Conservation (phyloP, 164 flowering plant species). For the Litsea cubeba region DNA sequence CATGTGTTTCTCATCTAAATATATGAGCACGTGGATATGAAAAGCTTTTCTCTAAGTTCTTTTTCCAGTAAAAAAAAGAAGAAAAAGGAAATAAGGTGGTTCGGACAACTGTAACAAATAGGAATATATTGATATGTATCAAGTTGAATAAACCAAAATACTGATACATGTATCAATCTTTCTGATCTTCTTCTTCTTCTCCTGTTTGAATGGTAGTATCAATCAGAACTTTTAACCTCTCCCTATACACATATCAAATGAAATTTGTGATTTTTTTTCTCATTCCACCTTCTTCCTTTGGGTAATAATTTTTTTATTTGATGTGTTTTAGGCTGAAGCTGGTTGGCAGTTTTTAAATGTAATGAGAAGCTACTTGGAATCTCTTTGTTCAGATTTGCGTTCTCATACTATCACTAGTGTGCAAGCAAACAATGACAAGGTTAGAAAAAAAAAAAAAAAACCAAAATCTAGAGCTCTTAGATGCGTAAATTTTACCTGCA, state of each 20-base stretch:
- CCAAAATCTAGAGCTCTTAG: not conserved
- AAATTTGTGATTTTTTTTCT: too few relatives aligned
- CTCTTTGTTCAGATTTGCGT: slow-evolving; percentile 76
- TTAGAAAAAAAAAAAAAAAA: slow-evolving; percentile 17
- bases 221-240: too few relatives aligned
- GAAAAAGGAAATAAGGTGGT: too few relatives aligned
- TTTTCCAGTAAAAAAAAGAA: too few relatives aligned
- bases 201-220: too few relatives aligned
- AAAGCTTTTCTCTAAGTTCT: too few relatives aligned
- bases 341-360: slow-evolving; percentile 60
- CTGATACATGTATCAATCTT: not conserved
- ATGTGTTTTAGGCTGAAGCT: slow-evolving; percentile 59
- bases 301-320: not conserved
- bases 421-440: slow-evolving; percentile 84
- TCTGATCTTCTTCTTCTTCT: not conserved
- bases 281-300: not conserved
- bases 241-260: too few relatives aligned
- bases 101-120: too few relatives aligned
- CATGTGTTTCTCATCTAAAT: too few relatives aligned
- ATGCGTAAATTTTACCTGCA: not conserved
- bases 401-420: slow-evolving; percentile 83
- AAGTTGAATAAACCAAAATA: too few relatives aligned
- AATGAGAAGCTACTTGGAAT: slow-evolving; percentile 70
- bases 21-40: too few relatives aligned
- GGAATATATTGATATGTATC: too few relatives aligned